phyloP scores from a whole-genome alignment of 2,329 filamentous ascomycete species.

The Lasiodiplodia sp. region DNA sequence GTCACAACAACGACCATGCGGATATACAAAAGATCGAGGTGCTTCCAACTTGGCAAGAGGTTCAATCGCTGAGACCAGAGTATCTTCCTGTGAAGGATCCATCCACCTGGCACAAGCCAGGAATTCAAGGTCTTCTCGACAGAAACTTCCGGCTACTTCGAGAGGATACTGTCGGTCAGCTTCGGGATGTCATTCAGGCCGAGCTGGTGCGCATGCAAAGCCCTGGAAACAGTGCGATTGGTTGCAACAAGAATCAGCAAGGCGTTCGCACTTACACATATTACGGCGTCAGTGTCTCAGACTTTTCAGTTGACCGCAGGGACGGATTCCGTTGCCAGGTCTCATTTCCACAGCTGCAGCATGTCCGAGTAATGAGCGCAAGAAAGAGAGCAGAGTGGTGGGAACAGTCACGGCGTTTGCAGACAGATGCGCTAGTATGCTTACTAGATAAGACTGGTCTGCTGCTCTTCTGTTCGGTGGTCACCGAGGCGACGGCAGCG shows the following conservation, averaged over 20 bases:
- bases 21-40: constrained; percentile 43
- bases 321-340: constrained; percentile 36
- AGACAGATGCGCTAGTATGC: constrained; percentile 37
- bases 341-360: constrained; percentile 36
- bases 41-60: constrained; percentile 43
- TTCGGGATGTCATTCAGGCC: constrained; percentile 52
- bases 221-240: constrained; percentile 27
- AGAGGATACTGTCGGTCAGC: constrained; percentile 62
- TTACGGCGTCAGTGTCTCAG: constrained; percentile 33
- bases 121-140: constrained; percentile 55
- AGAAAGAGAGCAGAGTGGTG: constrained; percentile 38
- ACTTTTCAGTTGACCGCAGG: constrained; percentile 34
- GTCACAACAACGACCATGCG: constrained; percentile 44
- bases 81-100: constrained; percentile 39
- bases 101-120: constrained; percentile 4
- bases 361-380: constrained; percentile 31
- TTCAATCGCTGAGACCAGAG: constrained; percentile 48
- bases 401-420: constrained; percentile 39
- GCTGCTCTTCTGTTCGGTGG: constrained; percentile 41
- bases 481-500: constrained; percentile 27
- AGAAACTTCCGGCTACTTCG: constrained; percentile 63
- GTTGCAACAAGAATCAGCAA: constrained; percentile 29
- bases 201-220: constrained; percentile 19
- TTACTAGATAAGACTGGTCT: constrained; percentile 37
- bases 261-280: constrained; percentile 38